A percentile compares a stretch with the other conserved stretches of the same genome.
Evolutionary conservation across 192 early-diverging fungal species (phyloP).

Genomic region (Cetraspora pellucida): DNA sequence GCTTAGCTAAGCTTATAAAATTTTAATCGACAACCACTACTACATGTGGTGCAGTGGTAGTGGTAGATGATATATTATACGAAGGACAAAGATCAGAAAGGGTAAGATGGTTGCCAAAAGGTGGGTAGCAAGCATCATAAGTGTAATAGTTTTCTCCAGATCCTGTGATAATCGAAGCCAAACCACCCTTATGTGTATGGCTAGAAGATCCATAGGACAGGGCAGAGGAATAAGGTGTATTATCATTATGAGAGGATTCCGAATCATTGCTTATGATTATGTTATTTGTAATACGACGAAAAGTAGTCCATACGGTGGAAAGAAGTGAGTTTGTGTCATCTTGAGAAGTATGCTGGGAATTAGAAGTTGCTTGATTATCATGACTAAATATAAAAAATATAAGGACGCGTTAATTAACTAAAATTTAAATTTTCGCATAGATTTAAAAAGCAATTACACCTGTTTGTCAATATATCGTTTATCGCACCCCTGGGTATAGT

Average conservation of each 20-base stretch:
- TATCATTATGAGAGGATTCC: not conserved
- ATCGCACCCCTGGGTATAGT: not conserved
- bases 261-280: conserved; percentile 5
- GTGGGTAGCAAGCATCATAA: conserved; percentile 19
- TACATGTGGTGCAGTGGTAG: no score
- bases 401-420: no score
- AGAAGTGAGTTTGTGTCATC: conserved; percentile 4
- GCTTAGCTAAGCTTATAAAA: no score
- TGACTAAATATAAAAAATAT: not conserved
- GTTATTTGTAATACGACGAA: conserved; percentile 9
- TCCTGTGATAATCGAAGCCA: conserved; percentile 22
- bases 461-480: not conserved
- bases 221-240: not conserved
- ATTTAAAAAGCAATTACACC: not conserved
- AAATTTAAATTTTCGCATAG: not conserved
- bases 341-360: not conserved
- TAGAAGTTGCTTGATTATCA: not conserved
- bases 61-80: not conserved
- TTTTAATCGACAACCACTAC: no score
- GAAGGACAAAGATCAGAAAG: conserved; percentile 16
- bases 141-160: conserved; percentile 24
- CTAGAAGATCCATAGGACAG: not conserved
- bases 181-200: conserved; percentile 8
- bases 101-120: conserved; percentile 28
- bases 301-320: conserved; percentile 20